Evolutionary conservation across 495 filamentous ascomycete species (phyloP).

Genomic region (Trichoderma asperelloides): DNA sequence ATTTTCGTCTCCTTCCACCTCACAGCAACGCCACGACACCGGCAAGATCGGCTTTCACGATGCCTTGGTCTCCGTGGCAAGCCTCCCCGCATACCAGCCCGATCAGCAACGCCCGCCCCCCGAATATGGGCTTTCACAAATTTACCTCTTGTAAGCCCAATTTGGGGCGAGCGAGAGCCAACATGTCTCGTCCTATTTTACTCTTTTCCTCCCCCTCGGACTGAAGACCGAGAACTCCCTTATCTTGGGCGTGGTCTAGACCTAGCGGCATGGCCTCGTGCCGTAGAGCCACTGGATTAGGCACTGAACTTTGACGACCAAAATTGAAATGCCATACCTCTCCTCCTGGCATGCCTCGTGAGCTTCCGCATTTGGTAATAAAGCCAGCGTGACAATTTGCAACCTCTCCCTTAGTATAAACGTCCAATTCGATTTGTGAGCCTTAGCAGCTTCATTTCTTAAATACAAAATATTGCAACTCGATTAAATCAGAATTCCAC

Average conservation of each 20-base stretch:
- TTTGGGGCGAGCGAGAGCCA: neutral
- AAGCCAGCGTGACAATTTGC: neutral
- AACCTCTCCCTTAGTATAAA: neutral
- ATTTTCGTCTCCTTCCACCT: neutral
- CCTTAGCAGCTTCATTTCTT: neutral
- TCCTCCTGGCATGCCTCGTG: neutral
- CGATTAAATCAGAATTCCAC: neutral
- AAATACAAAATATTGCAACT: neutral
- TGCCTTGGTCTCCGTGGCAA: neutral
- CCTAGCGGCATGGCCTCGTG: neutral
- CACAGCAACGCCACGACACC: neutral
- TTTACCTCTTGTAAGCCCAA: neutral
- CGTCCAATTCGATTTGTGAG: neutral
- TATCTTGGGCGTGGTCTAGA: neutral
- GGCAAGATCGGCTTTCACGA: constrained; percentile 5
- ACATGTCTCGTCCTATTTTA: neutral
- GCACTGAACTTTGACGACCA: neutral
- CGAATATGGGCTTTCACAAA: neutral
- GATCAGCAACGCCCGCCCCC: neutral
- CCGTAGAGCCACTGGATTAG: neutral
- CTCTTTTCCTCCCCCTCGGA: neutral
- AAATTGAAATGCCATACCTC: neutral
- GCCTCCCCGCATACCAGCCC: neutral
- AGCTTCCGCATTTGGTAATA: neutral
- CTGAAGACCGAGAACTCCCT: neutral